Percentiles rank a stretch among this genome's conserved stretches.
Evolutionary conservation across 2,329 filamentous ascomycete species (phyloP).

Genomic region (Scortechinia acanthostroma): DNA sequence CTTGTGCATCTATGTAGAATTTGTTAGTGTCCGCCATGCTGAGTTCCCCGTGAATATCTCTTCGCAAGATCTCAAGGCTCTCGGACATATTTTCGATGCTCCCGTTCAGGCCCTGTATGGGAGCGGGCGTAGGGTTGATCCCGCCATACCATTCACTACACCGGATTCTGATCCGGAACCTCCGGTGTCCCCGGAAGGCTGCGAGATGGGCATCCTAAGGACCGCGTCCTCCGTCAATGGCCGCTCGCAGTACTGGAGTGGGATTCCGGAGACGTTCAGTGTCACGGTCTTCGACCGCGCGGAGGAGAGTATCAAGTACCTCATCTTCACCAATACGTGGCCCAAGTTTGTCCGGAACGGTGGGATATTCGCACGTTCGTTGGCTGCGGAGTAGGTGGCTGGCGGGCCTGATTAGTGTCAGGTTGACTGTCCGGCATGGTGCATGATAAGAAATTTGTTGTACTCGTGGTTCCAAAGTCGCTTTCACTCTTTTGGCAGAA

Average conservation of each 20-base stretch:
- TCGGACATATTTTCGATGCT: slow-evolving; percentile 32
- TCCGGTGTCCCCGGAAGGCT: neutral
- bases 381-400: no score
- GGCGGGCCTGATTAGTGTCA: no score
- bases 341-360: slow-evolving; percentile 48
- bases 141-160: slow-evolving; percentile 7
- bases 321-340: slow-evolving; percentile 66
- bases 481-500: no score
- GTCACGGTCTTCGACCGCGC: slow-evolving; percentile 48
- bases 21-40: slow-evolving; percentile 35
- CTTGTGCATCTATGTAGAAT: slow-evolving; percentile 36
- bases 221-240: no score
- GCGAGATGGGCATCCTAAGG: no score
- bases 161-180: neutral
- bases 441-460: no score
- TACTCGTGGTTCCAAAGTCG: no score
- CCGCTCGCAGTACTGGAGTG: slow-evolving; percentile 21
- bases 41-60: slow-evolving; percentile 43
- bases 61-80: slow-evolving; percentile 25
- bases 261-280: slow-evolving; percentile 38
- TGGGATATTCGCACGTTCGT: no score
- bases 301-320: slow-evolving; percentile 53
- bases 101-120: slow-evolving; percentile 23
- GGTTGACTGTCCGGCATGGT: no score
- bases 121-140: slow-evolving; percentile 11